phyloP scores from a whole-genome alignment of 371 early-diverging fungal species.

The Synchytrium microbalum region DNA sequence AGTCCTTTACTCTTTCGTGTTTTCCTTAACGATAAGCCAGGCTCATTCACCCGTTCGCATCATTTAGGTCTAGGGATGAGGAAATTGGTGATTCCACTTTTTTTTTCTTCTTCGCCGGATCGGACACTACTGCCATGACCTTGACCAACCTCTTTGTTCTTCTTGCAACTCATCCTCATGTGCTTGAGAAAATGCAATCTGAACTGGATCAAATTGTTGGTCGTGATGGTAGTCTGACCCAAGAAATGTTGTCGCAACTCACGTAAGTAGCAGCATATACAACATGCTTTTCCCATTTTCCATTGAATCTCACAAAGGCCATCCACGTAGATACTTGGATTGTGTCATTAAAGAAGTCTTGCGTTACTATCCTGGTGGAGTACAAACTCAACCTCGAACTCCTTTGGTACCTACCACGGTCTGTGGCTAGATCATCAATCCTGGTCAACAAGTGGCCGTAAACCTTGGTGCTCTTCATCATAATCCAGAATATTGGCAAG shows the following conservation, averaged over 20 bases:
- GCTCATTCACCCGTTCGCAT: no score
- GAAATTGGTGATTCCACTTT: no score
- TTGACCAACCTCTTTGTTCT: slow-evolving; percentile 17
- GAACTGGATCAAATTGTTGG: slow-evolving; percentile 14
- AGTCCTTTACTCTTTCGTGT: no score
- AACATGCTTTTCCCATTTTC: no score
- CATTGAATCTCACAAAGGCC: no score
- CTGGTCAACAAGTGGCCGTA: background rate
- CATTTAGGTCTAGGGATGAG: no score
- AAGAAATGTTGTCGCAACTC: slow-evolving; percentile 1
- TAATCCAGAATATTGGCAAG: slow-evolving; percentile 19
- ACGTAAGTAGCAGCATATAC: no score
- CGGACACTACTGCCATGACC: slow-evolving; percentile 29
- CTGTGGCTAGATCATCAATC: background rate
- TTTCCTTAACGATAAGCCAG: no score
- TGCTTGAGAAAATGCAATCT: slow-evolving; percentile 9
- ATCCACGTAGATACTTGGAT: no score
- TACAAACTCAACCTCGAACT: slow-evolving; percentile 10
- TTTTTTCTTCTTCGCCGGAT: no score
- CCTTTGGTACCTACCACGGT: background rate
- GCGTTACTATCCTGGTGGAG: slow-evolving; percentile 23
- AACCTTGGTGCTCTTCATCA: slow-evolving; percentile 22
- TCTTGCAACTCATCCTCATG: slow-evolving; percentile 22
- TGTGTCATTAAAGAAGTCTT: no score
- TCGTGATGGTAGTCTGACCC: background rate